Evolutionary conservation across 164 flowering plant genomes (phyloP).

Genomic region (Kalanchoe fedtschenkoi): DNA sequence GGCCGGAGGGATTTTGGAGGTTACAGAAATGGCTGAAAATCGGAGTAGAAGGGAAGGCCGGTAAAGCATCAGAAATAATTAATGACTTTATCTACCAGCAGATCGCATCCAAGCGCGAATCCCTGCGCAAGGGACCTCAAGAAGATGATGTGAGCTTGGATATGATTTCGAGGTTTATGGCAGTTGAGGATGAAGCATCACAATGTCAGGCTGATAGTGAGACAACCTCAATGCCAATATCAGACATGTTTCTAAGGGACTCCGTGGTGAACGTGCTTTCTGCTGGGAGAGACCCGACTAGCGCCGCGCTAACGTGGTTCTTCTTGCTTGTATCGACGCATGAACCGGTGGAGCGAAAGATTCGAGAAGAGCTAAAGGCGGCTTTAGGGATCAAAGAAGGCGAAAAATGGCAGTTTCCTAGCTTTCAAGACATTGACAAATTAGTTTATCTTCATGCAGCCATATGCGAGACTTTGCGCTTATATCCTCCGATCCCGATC

Average conservation of each 20-base stretch:
- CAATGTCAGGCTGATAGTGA: not conserved
- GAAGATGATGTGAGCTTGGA: not conserved
- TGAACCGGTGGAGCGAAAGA: slow-evolving; percentile 14
- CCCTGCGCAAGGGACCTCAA: not conserved
- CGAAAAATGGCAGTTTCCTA: too few relatives aligned
- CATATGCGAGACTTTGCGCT: slow-evolving; percentile 25
- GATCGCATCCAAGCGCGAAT: slow-evolving; percentile 15
- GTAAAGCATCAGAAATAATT: slow-evolving; percentile 15
- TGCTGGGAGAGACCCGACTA: slow-evolving; percentile 21
- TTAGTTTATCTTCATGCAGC: slow-evolving; percentile 43
- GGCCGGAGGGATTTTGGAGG: slow-evolving; percentile 31
- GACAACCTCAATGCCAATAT: not conserved
- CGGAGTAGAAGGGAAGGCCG: slow-evolving; percentile 29
- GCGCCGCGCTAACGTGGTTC: slow-evolving; percentile 15
- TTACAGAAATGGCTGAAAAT: slow-evolving; percentile 26
- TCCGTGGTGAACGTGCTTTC: slow-evolving; percentile 13
- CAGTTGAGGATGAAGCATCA: slow-evolving; percentile 3
- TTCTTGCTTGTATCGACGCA: slow-evolving; percentile 13
- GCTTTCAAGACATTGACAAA: slow-evolving; percentile 7
- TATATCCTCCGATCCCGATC: slow-evolving; percentile 31
- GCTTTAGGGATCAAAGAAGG: not conserved
- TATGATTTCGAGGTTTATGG: not conserved
- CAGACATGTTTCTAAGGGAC: slow-evolving; percentile 23
- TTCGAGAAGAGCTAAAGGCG: slow-evolving; percentile 12
- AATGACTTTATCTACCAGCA: slow-evolving; percentile 15